Base-by-base conservation (phyloP, 768 basidiomycete species). In the Pleurotus tuoliensis region DNA sequence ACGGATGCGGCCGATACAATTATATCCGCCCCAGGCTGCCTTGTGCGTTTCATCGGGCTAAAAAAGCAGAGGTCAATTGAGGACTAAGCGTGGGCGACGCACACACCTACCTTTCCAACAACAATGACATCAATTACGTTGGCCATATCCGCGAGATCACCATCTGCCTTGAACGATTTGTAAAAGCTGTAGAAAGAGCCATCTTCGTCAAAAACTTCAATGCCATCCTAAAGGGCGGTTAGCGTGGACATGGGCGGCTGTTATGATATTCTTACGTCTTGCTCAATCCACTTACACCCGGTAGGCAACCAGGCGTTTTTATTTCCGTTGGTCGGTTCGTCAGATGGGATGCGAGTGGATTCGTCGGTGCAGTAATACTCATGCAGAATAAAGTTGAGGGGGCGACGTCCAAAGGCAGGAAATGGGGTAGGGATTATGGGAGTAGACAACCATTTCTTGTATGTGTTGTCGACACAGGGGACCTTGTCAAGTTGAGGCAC, bases 21-120 rank as follows among this genome's bases (percentile, higher is more conserved):
- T 75, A 56, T 78, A 81, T 3, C 72, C 75, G 2, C 82, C 84
- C 87, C 86, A 88, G 2, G 81, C 81, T 16, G 70, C 66, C 20
- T 74, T 71, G 58, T 79, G 73, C 15, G 66, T 69, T 38, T 71
- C 70, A 54, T 81, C 81, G 5, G 79, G 79, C 82, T 83, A 61
- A n/a, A 34, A 20, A 50, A 16, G 20, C 15, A 47, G n/a, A 25
- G 34, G 34, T 47, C 16, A 54, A 37, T 47, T 46, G 60, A 20
- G 16, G 43, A 15, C 4, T 55, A 40, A 55, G 44, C n/a, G n/a
- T 51, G 45, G 16, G 37, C 44, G 40, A 15, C 41, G 6, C 18
- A 41, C n/a, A 20, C 12, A 71, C 76, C 12, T 55, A 82, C 83
- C 68, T 75, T 69, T 40, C 82, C 82, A 4, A 78, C 80, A 48